Conservation (phyloP, 257 asterid genomes). For the Ophiorrhiza pumila region DNA sequence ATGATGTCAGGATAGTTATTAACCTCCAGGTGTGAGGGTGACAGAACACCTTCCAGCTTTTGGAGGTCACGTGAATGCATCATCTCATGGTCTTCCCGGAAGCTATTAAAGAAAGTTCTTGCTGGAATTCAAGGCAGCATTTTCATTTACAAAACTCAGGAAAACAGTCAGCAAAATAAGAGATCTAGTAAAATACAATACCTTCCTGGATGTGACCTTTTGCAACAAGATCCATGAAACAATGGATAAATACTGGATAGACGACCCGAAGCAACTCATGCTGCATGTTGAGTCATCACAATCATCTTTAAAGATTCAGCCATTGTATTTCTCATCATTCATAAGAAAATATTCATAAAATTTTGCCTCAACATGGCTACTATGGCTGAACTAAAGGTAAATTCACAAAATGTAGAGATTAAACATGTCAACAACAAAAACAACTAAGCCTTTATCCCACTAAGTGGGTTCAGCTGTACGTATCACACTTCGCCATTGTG, state of each 20-base stretch:
- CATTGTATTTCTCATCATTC: not conserved
- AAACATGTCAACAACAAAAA: not conserved
- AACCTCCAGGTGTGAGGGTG: constrained; percentile 95
- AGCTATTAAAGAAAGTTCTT: constrained; percentile 79
- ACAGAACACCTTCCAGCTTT: constrained; percentile 90
- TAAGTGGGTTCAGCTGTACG: too few species aligned
- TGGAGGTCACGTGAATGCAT: constrained; percentile 86
- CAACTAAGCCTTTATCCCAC: too few species aligned
- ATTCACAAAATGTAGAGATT: not conserved
- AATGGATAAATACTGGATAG: constrained; percentile 93
- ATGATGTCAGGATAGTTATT: constrained; percentile 29
- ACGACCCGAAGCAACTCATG: constrained; percentile 97
- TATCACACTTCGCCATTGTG: too few species aligned
- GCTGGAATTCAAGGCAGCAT: constrained; percentile 44
- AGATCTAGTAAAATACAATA: constrained; percentile 21
- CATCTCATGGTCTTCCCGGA: constrained; percentile 94
- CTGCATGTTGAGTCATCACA: constrained; percentile 28
- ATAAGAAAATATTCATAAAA: not conserved
- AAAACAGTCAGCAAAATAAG: not conserved
- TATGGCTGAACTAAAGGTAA: not conserved
- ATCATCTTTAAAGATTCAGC: not conserved
- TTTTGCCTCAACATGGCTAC: not conserved
- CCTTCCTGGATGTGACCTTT: constrained; percentile 96
- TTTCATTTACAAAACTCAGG: constrained; percentile 18
- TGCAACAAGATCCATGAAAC: constrained; percentile 95